Evolutionary conservation across 495 filamentous ascomycete species (phyloP).

Genomic region (Podospora pseudocomata): DNA sequence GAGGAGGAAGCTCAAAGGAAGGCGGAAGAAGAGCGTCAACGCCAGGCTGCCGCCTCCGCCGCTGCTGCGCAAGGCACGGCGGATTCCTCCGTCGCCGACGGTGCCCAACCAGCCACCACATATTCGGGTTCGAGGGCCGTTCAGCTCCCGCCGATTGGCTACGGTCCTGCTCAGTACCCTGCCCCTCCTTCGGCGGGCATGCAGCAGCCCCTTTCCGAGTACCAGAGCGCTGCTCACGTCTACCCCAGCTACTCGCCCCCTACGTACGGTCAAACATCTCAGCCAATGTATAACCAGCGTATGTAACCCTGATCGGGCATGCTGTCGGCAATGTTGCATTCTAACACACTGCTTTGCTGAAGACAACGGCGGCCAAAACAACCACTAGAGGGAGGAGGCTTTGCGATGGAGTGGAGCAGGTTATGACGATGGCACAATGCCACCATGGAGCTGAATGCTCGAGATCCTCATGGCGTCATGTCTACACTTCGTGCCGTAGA

Average conservation of each 20-base stretch:
- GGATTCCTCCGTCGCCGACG: constrained; percentile 56
- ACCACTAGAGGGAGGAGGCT: background rate
- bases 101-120: constrained; percentile 55
- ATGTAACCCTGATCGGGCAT: constrained; percentile 29
- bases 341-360: constrained; percentile 11
- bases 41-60: constrained; percentile 58
- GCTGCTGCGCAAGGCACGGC: constrained; percentile 42
- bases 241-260: constrained; percentile 64
- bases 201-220: constrained; percentile 59
- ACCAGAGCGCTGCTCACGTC: constrained; percentile 45
- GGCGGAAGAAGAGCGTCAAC: constrained; percentile 82
- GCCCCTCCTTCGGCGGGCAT: constrained; percentile 61
- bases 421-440: background rate
- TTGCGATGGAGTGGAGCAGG: background rate
- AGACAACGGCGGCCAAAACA: constrained; percentile 28
- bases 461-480: background rate
- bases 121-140: constrained; percentile 59
- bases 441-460: background rate
- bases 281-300: constrained; percentile 75
- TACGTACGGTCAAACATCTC: constrained; percentile 65
- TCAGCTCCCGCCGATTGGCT: constrained; percentile 85
- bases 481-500: background rate
- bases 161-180: constrained; percentile 67
- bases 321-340: background rate
- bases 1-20: constrained; percentile 90